Conservation (phyloP, 2,329 filamentous ascomycete genomes). For the Emydomyces testavorans region DNA sequence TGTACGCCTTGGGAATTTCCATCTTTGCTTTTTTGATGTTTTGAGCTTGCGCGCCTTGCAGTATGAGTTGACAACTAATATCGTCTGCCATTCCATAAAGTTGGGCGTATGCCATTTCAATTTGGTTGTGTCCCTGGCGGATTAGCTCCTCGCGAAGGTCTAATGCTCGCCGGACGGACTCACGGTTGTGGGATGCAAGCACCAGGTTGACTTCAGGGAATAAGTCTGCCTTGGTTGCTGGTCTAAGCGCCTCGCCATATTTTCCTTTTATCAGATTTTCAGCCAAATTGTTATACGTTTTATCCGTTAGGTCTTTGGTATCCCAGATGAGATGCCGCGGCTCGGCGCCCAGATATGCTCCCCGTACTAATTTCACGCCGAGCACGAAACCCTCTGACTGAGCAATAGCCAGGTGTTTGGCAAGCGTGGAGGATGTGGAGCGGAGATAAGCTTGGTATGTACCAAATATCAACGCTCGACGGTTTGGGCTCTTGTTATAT, state of each 20-base stretch:
- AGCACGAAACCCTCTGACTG: conserved; percentile 51
- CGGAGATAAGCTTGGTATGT: conserved; percentile 70
- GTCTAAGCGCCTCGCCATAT: conserved; percentile 44
- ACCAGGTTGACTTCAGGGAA: conserved; percentile 54
- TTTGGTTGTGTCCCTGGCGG: conserved; percentile 28
- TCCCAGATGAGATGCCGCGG: conserved; percentile 58
- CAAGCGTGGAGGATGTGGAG: conserved; percentile 46
- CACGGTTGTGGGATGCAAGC: conserved; percentile 70
- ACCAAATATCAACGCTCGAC: conserved; percentile 58
- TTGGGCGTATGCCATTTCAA: conserved; percentile 44
- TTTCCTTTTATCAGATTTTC: conserved; percentile 52
- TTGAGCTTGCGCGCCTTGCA: conserved; percentile 19
- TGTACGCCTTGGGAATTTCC: conserved; percentile 40
- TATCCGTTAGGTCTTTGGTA: conserved; percentile 57
- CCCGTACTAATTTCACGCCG: conserved; percentile 63
- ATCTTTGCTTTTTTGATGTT: conserved; percentile 19
- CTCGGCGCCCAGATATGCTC: conserved; percentile 60
- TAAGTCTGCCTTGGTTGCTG: conserved; percentile 20
- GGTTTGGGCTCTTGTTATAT: conserved; percentile 52
- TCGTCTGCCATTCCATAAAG: conserved; percentile 51
- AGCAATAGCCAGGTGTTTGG: conserved; percentile 50
- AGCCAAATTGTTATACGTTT: conserved; percentile 59
- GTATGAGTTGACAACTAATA: conserved; percentile 41
- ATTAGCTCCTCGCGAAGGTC: conserved; percentile 38
- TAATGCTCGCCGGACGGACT: conserved; percentile 49